Conservation (phyloP, 148 eudicot species). For the Persicaria maculosa region DNA sequence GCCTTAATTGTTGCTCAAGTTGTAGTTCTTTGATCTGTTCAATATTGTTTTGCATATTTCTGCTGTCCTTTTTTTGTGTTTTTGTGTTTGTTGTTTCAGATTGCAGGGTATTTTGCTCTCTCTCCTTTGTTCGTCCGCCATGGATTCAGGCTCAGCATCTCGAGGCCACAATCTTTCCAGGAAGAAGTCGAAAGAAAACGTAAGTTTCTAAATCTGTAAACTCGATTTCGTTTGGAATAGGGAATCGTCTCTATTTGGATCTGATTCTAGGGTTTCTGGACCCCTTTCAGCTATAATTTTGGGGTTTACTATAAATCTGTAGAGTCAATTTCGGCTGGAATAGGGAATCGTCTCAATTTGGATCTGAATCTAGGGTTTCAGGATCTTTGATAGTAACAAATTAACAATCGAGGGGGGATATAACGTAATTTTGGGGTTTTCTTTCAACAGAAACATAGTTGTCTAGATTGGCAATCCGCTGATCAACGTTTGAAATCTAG, state of each 20-base stretch:
- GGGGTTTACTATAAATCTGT: not conserved
- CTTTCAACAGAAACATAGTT: not conserved
- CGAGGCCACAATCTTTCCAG: not conserved
- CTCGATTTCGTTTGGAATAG: not conserved
- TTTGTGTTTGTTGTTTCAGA: constrained; percentile 1
- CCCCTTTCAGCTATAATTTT: not conserved
- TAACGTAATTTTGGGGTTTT: not conserved
- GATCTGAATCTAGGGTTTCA: too few species aligned
- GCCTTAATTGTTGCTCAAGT: not conserved
- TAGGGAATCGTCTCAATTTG: too few species aligned
- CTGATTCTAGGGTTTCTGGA: not conserved
- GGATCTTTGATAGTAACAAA: too few species aligned
- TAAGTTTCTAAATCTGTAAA: constrained; percentile 1
- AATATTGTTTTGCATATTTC: not conserved
- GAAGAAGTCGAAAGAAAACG: constrained; percentile 7
- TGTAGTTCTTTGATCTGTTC: not conserved
- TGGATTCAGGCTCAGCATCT: not conserved
- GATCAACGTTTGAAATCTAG: not conserved
- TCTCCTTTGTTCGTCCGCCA: not conserved
- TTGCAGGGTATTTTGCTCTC: not conserved
- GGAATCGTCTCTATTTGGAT: not conserved
- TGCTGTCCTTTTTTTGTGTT: not conserved
- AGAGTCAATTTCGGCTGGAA: not conserved
- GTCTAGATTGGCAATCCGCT: not conserved
- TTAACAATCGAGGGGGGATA: too few species aligned